phyloP scores from a whole-genome alignment of 116 monocot species.

The Zostera marina region DNA sequence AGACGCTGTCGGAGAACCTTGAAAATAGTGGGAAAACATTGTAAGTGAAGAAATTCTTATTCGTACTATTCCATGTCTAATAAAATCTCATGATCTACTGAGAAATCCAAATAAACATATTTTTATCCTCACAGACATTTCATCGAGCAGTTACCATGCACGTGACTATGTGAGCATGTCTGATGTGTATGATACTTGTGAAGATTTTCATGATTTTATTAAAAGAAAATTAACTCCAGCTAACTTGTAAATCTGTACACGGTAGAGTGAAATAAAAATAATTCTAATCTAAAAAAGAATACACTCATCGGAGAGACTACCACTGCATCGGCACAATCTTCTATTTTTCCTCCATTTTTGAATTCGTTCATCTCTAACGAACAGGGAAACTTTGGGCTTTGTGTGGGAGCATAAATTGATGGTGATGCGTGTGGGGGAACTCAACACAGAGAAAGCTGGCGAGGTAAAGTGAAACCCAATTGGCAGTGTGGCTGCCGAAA shows the following conservation, averaged over 20 bases:
- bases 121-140: neutral
- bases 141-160: neutral
- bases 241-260: too few species aligned
- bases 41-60: neutral
- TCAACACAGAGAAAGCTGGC: neutral
- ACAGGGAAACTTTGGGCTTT: neutral
- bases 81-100: neutral
- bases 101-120: neutral
- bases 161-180: too few species aligned
- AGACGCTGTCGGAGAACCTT: conserved; percentile 53
- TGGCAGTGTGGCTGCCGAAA: neutral
- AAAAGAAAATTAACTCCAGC: too few species aligned
- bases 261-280: too few species aligned
- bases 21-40: neutral
- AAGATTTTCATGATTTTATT: too few species aligned
- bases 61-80: neutral
- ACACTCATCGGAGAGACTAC: neutral
- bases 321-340: neutral
- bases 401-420: neutral
- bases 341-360: conserved; percentile 3
- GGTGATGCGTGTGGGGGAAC: neutral
- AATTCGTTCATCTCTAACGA: neutral
- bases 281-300: neutral
- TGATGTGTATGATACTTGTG: too few species aligned
- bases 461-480: conserved; percentile 1